These are phyloP conservation scores for Claviceps sp. DNA, from an alignment of 2,329 filamentous ascomycete genomes.

Conservation along the genomic window DNA sequence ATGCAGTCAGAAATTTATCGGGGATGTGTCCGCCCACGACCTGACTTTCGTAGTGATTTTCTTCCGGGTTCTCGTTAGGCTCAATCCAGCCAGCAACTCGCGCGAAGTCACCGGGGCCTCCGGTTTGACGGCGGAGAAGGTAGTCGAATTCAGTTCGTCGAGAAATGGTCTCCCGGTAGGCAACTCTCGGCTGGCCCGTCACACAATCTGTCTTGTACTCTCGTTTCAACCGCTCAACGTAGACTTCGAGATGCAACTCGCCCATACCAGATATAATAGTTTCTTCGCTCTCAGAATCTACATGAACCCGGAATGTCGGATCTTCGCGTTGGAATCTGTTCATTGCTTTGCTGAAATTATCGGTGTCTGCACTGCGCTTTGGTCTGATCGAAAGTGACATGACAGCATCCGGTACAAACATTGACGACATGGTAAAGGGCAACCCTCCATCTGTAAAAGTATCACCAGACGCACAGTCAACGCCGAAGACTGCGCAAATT, in stretches of 20 bases:
- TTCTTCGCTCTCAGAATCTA: constrained; percentile 85
- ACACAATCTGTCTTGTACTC: constrained; percentile 95
- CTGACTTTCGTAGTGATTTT: constrained; percentile 76
- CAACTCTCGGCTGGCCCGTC: constrained; percentile 93
- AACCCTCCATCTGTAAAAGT: constrained; percentile 92
- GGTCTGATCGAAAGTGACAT: constrained; percentile 97
- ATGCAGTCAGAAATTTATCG: constrained; percentile 91
- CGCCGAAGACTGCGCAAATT: constrained; percentile 95
- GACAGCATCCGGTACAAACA: constrained; percentile 96
- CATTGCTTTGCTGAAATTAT: constrained; percentile 97
- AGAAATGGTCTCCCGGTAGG: constrained; percentile 89
- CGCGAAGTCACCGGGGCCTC: constrained; percentile 90
- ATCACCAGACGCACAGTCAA: constrained; percentile 94
- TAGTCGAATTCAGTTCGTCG: constrained; percentile 76
- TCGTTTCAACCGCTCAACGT: constrained; percentile 89
- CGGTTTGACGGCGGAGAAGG: constrained; percentile 86
- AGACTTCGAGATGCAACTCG: constrained; percentile 91
- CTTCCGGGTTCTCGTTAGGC: constrained; percentile 57
- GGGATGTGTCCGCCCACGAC: constrained; percentile 83
- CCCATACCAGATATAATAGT: constrained; percentile 99
- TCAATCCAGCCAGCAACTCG: constrained; percentile 88
- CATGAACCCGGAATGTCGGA: constrained; percentile 89
- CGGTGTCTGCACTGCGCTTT: constrained; percentile 79
- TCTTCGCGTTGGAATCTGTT: constrained; percentile 97
- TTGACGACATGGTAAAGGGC: constrained; percentile 91